Evolutionary conservation across 352 stramenopile genomes (phyloP), one percentile per base, ranked within the genome.

Genomic region (Pythium insidiosum): DNA sequence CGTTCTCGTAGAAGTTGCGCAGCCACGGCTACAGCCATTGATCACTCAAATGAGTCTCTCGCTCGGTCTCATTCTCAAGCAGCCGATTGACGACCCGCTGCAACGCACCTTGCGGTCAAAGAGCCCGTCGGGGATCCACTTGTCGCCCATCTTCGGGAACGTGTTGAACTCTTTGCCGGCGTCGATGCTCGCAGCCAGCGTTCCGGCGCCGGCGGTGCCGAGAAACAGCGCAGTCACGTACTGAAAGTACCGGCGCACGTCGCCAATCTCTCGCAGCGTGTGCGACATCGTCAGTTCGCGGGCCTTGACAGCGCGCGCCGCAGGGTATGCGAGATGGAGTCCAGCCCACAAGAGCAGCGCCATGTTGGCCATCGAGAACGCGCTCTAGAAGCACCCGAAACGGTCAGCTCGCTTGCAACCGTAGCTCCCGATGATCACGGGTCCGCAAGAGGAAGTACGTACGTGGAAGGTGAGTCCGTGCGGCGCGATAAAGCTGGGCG

Each of bases 131-230:
- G 95, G 94, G 40, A 98, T 88, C 84, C 84, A 97, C 21, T 66
- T 64, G 16, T 80, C 73, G 33, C 67, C 63, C 90, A 98, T 98
- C 47, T 93, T 91, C 15, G 95, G 95, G 41, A 93, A 99, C 35
- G 81, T 96, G 61, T 98, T 98, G 80, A 96, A 99, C n/a, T 92
- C 92, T 13, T 80, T 76, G n/a, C 96, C 96, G 0, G 90, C 95
- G 62, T 98, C 95, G 56, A 98, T 98, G 29, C 95, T 92, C 1
- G 95, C 94, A 2, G 98, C 95, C 0, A 77, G 36, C 2, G 71
- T 70, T 0, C 74, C 71, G 1, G 64, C 68, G 7, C 69, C 46
- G 0, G 65, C 58, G 1, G 74, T 74, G 5, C 55, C 50, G 2
- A 66, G 46, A 4, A 68, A 68, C 13, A 87, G 29, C 0, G 48